These are phyloP conservation scores for Fusarium sp. DNA, from an alignment of 2,329 filamentous ascomycete genomes.

Conservation along the genomic window DNA sequence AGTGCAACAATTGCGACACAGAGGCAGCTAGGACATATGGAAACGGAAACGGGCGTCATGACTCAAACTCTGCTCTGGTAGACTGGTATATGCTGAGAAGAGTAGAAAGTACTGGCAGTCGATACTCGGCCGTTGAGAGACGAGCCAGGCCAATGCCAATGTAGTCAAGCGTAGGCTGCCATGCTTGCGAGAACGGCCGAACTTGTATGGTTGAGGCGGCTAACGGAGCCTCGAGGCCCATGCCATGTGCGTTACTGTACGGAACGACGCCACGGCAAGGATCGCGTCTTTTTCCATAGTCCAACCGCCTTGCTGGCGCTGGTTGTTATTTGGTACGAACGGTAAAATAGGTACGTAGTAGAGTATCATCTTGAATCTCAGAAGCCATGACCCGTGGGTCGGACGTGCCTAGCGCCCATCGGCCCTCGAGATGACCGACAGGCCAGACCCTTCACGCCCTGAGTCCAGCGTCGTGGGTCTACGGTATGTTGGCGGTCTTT, in stretches of 20 bases:
- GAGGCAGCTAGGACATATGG: not conserved
- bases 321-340: not conserved
- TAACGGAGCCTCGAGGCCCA: constrained; percentile 27
- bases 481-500: constrained; percentile 35
- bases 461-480: constrained; percentile 37
- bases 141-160: constrained; percentile 2
- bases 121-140: constrained; percentile 21
- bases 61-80: constrained; percentile 19
- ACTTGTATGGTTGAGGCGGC: constrained; percentile 35
- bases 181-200: constrained; percentile 23
- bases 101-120: not conserved
- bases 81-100: constrained; percentile 14
- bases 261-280: constrained; percentile 15
- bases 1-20: not conserved
- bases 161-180: constrained; percentile 16
- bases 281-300: constrained; percentile 25
- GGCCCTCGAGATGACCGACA: constrained; percentile 20
- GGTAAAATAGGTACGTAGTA: constrained; percentile 1
- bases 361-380: constrained; percentile 6
- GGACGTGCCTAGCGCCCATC: constrained; percentile 42
- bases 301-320: constrained; percentile 12
- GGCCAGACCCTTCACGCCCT: constrained; percentile 36
- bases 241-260: constrained; percentile 22
- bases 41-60: constrained; percentile 20
- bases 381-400: constrained; percentile 34